Conservation (phyloP, 2,329 filamentous ascomycete species). For the Aspergillus tanneri region DNA sequence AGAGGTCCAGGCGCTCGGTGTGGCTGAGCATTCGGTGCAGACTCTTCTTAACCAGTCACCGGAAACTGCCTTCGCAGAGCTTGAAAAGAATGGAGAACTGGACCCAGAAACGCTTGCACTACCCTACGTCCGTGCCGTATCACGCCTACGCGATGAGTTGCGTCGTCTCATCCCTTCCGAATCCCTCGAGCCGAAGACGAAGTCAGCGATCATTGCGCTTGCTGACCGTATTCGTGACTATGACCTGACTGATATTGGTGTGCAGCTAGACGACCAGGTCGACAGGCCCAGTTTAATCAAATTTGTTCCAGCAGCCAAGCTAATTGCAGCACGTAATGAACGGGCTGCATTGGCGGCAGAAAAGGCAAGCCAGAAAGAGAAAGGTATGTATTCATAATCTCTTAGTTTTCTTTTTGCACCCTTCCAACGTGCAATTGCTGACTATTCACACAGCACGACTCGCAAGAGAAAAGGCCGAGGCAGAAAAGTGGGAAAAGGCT, state of each 20-base stretch:
- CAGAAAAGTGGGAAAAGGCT: neutral
- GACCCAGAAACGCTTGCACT: neutral
- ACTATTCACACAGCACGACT: neutral
- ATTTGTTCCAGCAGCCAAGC: neutral
- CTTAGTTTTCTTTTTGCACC: too few species aligned
- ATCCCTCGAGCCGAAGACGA: neutral
- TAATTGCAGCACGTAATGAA: neutral
- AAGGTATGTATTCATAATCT: neutral
- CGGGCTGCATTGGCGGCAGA: neutral
- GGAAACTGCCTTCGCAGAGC: neutral
- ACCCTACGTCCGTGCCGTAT: neutral
- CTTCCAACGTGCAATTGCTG: neutral
- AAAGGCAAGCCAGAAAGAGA: neutral
- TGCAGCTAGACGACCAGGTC: neutral
- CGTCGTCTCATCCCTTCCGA: neutral
- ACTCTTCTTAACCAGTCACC: neutral
- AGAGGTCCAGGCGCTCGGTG: neutral
- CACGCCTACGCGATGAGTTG: neutral
- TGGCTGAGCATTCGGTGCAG: neutral
- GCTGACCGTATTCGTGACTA: neutral
- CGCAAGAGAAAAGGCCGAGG: neutral
- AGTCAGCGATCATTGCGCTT: neutral
- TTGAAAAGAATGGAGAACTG: neutral
- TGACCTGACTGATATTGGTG: neutral
- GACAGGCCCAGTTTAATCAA: neutral